A percentile compares a stretch with the other conserved stretches of the same genome.
Conservation (phyloP, 1,284 basidiomycete genomes). For the Tremellales sp. region DNA sequence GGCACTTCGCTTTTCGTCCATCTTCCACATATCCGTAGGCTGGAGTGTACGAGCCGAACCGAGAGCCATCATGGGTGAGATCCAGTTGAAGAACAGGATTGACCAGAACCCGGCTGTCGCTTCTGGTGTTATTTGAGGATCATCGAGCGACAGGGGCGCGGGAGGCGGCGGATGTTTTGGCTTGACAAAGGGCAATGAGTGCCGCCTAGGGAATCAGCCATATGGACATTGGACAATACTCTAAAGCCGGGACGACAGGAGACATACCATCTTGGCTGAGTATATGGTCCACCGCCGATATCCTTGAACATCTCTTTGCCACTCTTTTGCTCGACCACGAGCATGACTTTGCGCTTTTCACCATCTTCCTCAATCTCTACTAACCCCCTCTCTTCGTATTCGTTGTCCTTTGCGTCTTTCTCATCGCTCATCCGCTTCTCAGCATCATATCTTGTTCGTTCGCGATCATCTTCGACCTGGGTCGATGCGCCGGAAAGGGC, state of each 20-base stretch:
- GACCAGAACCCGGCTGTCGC: slow-evolving; percentile 55
- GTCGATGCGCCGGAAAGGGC: neutral
- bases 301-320: slow-evolving; percentile 38
- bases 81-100: slow-evolving; percentile 64
- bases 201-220: slow-evolving; percentile 27
- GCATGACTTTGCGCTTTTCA: slow-evolving; percentile 33
- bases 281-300: slow-evolving; percentile 39
- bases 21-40: slow-evolving; percentile 76
- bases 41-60: slow-evolving; percentile 68
- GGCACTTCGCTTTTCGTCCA: slow-evolving; percentile 57
- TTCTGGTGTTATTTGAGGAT: slow-evolving; percentile 56
- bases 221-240: no score
- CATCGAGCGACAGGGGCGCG: slow-evolving; percentile 56
- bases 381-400: slow-evolving; percentile 13
- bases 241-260: neutral
- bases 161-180: slow-evolving; percentile 51
- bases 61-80: slow-evolving; percentile 62
- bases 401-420: slow-evolving; percentile 4
- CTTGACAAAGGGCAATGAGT: slow-evolving; percentile 46
- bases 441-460: neutral
- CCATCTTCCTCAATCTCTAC: slow-evolving; percentile 22
- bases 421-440: neutral
- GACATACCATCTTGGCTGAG: slow-evolving; percentile 41
- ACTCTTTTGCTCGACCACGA: slow-evolving; percentile 39
- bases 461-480: neutral